phyloP scores from a whole-genome alignment of 345 rosid genomes.

The Pistacia atlantica region DNA sequence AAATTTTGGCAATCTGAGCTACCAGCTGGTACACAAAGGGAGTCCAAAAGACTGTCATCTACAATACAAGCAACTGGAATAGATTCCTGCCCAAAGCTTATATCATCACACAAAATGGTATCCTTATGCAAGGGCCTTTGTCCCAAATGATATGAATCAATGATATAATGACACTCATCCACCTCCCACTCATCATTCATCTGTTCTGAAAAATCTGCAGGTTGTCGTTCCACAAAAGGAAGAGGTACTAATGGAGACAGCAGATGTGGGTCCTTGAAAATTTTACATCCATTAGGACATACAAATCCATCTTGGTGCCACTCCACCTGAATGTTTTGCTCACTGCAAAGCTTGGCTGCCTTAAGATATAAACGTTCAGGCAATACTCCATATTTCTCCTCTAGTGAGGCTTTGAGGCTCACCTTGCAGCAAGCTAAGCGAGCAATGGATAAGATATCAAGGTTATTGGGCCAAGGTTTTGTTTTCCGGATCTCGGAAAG shows the following conservation, averaged over 20 bases:
- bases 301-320: slow-evolving; percentile 84
- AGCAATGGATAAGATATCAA: slow-evolving; percentile 75
- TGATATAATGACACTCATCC: slow-evolving; percentile 86
- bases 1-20: slow-evolving; percentile 31
- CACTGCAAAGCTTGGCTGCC: slow-evolving; percentile 96
- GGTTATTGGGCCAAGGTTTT: slow-evolving; percentile 85
- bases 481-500: slow-evolving; percentile 71
- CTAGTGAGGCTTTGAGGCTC: slow-evolving; percentile 73
- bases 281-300: slow-evolving; percentile 83
- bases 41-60: slow-evolving; percentile 58
- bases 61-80: slow-evolving; percentile 74
- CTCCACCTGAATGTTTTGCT: slow-evolving; percentile 73
- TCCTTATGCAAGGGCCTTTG: slow-evolving; percentile 46
- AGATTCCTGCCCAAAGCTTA: slow-evolving; percentile 85
- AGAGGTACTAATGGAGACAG: slow-evolving; percentile 43
- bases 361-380: slow-evolving; percentile 78
- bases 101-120: slow-evolving; percentile 65
- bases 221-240: slow-evolving; percentile 23
- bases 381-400: slow-evolving; percentile 70
- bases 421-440: slow-evolving; percentile 86
- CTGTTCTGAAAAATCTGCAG: slow-evolving; percentile 29
- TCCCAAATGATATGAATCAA: slow-evolving; percentile 60
- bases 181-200: slow-evolving; percentile 52
- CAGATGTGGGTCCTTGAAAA: slow-evolving; percentile 42
- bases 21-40: slow-evolving; percentile 28